Evolutionary conservation across 2,329 filamentous ascomycete species (phyloP).

Genomic region (Colletotrichum navitas): DNA sequence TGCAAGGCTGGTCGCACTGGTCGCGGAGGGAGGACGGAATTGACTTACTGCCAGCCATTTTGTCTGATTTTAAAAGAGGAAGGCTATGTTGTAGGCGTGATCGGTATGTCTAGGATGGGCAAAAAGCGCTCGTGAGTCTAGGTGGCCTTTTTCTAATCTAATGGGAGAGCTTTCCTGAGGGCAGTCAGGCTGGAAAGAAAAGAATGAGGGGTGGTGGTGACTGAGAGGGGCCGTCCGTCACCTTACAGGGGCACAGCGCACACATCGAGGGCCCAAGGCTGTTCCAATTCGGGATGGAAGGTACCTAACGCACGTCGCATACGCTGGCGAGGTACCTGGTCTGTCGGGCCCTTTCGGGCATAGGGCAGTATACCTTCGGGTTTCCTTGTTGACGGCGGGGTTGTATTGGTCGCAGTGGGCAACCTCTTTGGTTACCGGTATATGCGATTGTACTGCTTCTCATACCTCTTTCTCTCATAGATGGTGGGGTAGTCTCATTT

Average conservation of each 20-base stretch:
- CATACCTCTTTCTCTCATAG: background rate
- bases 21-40: background rate
- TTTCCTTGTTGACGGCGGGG: conserved; percentile 11
- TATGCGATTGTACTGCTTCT: conserved; percentile 10
- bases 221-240: background rate
- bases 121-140: conserved; percentile 14
- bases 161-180: conserved; percentile 35
- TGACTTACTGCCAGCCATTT: conserved; percentile 40
- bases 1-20: conserved; percentile 1
- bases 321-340: background rate
- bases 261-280: conserved; percentile 5
- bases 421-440: background rate
- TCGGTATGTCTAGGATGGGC: conserved; percentile 17
- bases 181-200: conserved; percentile 28
- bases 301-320: conserved; percentile 11
- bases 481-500: background rate
- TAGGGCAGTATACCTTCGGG: conserved; percentile 19
- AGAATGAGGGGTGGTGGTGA: conserved; percentile 30
- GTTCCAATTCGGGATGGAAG: background rate
- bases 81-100: background rate
- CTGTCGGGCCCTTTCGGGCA: conserved; percentile 6
- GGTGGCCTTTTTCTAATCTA: conserved; percentile 15
- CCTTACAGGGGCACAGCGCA: conserved; percentile 7
- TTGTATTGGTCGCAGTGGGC: conserved; percentile 18
- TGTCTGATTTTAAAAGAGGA: conserved; percentile 27